A percentile compares a stretch with the other conserved stretches of the same genome.
These are phyloP conservation scores for Hansenula lynferdii DNA, from an alignment of 1,139 yeast species.

Conservation along the genomic window DNA sequence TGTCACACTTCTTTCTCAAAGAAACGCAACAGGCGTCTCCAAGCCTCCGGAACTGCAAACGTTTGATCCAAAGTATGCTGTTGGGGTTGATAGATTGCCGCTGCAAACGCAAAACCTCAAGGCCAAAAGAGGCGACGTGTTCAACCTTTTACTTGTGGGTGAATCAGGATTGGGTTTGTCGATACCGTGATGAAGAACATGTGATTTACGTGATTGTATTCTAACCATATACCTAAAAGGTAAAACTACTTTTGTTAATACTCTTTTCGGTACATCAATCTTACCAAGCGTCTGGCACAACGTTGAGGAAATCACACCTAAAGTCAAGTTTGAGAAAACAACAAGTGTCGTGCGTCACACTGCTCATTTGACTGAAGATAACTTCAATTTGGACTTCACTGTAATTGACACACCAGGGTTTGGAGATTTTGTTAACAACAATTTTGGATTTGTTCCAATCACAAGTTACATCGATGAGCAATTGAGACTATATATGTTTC, in stretches of 20 bases:
- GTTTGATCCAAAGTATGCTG: too few species aligned
- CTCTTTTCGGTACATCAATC: constrained; percentile 38
- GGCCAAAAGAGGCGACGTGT: too few species aligned
- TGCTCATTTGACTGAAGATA: constrained; percentile 45
- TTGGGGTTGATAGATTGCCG: too few species aligned
- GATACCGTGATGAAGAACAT: neutral
- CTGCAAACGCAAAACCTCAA: too few species aligned
- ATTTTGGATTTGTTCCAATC: constrained; percentile 53
- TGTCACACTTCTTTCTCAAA: too few species aligned
- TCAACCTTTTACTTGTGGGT: too few species aligned
- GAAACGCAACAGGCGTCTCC: too few species aligned
- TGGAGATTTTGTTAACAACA: constrained; percentile 66
- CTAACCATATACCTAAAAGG: constrained; percentile 12
- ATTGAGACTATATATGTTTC: constrained; percentile 51
- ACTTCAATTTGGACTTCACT: constrained; percentile 45
- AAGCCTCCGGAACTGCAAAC: too few species aligned
- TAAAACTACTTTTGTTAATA: constrained; percentile 52
- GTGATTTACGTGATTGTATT: neutral
- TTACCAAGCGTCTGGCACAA: constrained; percentile 22
- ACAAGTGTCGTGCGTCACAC: constrained; percentile 34
- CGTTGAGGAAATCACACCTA: constrained; percentile 9
- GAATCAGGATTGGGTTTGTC: constrained; percentile 47
- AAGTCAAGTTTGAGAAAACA: constrained; percentile 24
- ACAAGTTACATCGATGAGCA: constrained; percentile 58
- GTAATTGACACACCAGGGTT: constrained; percentile 75